Base-by-base conservation (phyloP, 2,329 filamentous ascomycete species). In the Claviceps lovelessii region DNA sequence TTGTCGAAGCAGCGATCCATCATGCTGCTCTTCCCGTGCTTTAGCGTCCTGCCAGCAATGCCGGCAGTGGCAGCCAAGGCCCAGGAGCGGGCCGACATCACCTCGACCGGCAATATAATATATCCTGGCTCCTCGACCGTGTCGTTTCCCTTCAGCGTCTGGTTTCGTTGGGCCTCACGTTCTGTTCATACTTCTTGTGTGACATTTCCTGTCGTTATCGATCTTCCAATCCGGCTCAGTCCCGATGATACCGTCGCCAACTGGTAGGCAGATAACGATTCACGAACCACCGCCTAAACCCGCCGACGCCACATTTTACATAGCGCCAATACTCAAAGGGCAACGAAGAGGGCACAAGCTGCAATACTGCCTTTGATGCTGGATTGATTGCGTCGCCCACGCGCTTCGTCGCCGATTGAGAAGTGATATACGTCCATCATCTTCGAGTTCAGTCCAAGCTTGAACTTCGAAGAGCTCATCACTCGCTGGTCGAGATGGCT, bases 401-500 rank as follows among this genome's bases (percentile, higher is more conserved):
- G 51, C 54, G 55, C 51, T 33, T 51, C 23, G 39, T 55, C 55
- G 49, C 52, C 44, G 35, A n/a, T 45, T 48, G 17, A 35, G 23
- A 31, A 11, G 2, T 10, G 17, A 39, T 11, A 37, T 33, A 33
- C 42, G 17, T 8, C n/a, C 7, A 46, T 6, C 4, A 8, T 42
- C 13, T 23, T 44, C 15, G 10, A 13, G 23, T 13, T 13, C 37
- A 42, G 3, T 37, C n/a, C 23, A 17, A 50, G 17, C 11, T 49
- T 46, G 23, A 29, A 15, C 33, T 35, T 9, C 4, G 11, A 29
- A 19, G 17, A 47, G 46, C 37, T 53, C 53, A 37, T 35, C 23
- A 56, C 56, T 55, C 48, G 49, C 52, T 50, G 51, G 61, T 62
- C 66, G 62, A 65, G 58, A 78, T 78, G 76, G 69, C 70, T 62